Percentiles rank a stretch among this genome's conserved stretches.
phyloP scores from a whole-genome alignment of 1,139 yeast species.

The Hemisphaericaspora lyxosophila region DNA sequence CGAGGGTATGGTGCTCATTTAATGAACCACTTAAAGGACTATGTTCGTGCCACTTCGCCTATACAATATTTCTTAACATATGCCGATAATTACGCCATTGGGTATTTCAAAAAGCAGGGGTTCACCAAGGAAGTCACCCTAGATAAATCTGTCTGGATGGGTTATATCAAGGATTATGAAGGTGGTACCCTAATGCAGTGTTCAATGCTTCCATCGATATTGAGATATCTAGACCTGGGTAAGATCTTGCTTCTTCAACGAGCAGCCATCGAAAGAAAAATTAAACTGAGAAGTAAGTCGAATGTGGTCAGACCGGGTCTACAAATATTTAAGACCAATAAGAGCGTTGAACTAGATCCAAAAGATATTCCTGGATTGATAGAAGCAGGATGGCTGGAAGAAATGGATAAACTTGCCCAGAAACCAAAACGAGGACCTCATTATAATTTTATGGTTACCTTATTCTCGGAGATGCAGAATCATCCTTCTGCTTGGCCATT shows the following conservation, averaged over 20 bases:
- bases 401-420: constrained; percentile 95
- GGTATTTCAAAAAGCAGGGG: constrained; percentile 97
- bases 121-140: constrained; percentile 91
- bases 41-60: constrained; percentile 85
- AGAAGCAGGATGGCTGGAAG: constrained; percentile 98
- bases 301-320: constrained; percentile 84
- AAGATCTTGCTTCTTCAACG: constrained; percentile 83
- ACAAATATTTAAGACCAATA: constrained; percentile 60
- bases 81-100: constrained; percentile 98
- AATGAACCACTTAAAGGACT: constrained; percentile 96
- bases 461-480: constrained; percentile 83
- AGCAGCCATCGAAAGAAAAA: constrained; percentile 87
- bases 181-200: constrained; percentile 99
- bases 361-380: constrained; percentile 80
- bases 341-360: constrained; percentile 50
- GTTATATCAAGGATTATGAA: constrained; percentile 96
- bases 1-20: constrained; percentile 98
- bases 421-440: constrained; percentile 95
- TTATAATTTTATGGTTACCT: constrained; percentile 87
- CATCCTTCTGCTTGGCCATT: constrained; percentile 99
- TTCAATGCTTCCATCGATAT: constrained; percentile 79
- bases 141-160: constrained; percentile 92
- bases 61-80: constrained; percentile 88
- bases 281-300: constrained; percentile 73
- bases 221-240: constrained; percentile 82